Evolutionary conservation across 164 flowering plant species (phyloP), one percentile per base, ranked within the genome.

Genomic region (Umbilicus rupestris): DNA sequence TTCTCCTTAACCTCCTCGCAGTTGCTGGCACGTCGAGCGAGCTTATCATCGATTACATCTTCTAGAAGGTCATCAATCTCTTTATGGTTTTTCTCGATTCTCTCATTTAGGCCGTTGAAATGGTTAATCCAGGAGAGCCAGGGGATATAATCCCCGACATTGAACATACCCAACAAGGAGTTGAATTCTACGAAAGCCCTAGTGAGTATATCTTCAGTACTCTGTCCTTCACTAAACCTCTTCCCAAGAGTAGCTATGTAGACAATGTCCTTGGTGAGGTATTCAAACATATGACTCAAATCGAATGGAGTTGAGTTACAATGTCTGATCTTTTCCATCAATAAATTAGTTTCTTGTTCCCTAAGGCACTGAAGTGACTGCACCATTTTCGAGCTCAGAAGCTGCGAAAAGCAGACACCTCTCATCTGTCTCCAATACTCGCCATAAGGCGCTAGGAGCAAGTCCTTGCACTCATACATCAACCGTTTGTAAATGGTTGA

Each of bases 391-490:
- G 60, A 30, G 29, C 60, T 55, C n/a, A 55, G 19, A 29, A 55
- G 74, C 49, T 77, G 72, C 0, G 46, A 20, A 26, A 70, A 71
- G 46, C 74, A 60, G 5, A 77, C 64, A 35, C 70, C 75, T 30
- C 70, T 69, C 6, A 49, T 47, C 28, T 77, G 68, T 44, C 75
- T 76, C 82, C 79, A 79, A 30, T 74, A 66, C 26, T 74, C 73
- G 0, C 73, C 69, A 26, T 72, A 79, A 0, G 74, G 74, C 1
- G 72, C 22, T 39, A 79, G 73, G 0, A 28, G 73, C 5, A 79
- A 3, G 62, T 75, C 75, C 1, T 4, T 24, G 66, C 70, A 30
- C 1, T 70, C 71, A 26, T 70, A 67, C 50, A 65, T 20, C 0
- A 74, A 6, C 16, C 30, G 20, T 0, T 50, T n/a, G 4, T 65